Conservation (phyloP, 352 stramenopile genomes). For the Nothophytophthora sp. region DNA sequence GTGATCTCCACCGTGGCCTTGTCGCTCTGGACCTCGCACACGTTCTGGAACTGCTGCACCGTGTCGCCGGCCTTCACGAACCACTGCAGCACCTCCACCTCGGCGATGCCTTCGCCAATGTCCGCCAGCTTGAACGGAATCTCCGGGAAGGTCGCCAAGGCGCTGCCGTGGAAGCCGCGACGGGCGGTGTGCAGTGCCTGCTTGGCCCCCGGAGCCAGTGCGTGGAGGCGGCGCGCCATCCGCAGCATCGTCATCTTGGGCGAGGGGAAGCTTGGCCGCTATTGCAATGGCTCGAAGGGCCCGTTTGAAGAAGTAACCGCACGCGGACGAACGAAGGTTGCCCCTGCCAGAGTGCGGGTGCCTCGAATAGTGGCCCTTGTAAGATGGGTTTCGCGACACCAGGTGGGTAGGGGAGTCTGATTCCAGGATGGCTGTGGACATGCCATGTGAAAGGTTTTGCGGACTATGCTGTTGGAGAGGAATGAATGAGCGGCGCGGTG, state of each 20-base stretch:
- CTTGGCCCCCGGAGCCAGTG: too few relatives aligned
- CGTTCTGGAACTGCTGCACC: slow-evolving; percentile 96
- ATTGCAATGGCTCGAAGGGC: slow-evolving; percentile 8
- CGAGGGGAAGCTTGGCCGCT: too few relatives aligned
- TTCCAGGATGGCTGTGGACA: too few relatives aligned
- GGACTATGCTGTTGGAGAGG: too few relatives aligned
- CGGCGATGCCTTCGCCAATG: slow-evolving; percentile 98
- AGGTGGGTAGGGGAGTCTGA: slow-evolving; percentile 19
- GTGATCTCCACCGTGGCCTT: slow-evolving; percentile 99
- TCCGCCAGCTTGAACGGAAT: slow-evolving; percentile 94
- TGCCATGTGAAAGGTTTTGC: too few relatives aligned
- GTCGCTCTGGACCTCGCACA: slow-evolving; percentile 98
- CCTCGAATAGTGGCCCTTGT: slow-evolving; percentile 7
- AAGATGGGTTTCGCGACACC: slow-evolving; percentile 7
- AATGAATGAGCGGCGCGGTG: not conserved
- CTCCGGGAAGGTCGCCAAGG: slow-evolving; percentile 48
- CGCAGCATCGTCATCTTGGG: slow-evolving; percentile 17
- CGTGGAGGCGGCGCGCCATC: slow-evolving; percentile 3
- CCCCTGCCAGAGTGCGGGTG: too few relatives aligned
- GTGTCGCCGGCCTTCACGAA: slow-evolving; percentile 93
- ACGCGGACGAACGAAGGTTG: slow-evolving; percentile 7
- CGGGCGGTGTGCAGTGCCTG: slow-evolving; percentile 3
- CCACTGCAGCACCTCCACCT: slow-evolving; percentile 99
- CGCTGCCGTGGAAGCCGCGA: slow-evolving; percentile 50
- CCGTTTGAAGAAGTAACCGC: slow-evolving; percentile 15